A percentile compares a stretch with the other conserved stretches of the same genome.
phyloP scores from a whole-genome alignment of 2,329 filamentous ascomycete genomes.

The Talaromyces funiculosus region DNA sequence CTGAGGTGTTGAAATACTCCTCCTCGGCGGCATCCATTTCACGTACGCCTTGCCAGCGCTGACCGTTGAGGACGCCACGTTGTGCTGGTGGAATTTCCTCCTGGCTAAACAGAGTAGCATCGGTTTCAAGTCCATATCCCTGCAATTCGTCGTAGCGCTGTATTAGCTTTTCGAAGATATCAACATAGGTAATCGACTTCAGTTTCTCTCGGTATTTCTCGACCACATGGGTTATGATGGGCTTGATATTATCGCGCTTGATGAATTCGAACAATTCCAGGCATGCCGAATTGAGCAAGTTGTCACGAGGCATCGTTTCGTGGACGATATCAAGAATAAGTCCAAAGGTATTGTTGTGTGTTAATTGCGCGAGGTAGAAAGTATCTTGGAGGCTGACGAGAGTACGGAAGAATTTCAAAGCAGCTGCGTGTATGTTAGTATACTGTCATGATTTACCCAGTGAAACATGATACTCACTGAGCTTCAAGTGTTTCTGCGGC shows the following conservation, averaged over 20 bases:
- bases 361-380: conserved; percentile 81
- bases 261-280: conserved; percentile 92
- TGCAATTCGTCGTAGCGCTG: conserved; percentile 72
- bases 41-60: conserved; percentile 64
- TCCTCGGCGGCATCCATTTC: conserved; percentile 83
- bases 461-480: conserved; percentile 57
- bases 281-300: conserved; percentile 87
- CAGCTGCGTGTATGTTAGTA: conserved; percentile 49
- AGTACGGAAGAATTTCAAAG: conserved; percentile 88
- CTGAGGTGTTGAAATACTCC: conserved; percentile 87
- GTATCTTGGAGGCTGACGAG: conserved; percentile 82
- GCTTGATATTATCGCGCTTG: conserved; percentile 72
- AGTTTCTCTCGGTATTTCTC: conserved; percentile 77
- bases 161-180: conserved; percentile 74
- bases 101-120: conserved; percentile 63
- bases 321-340: conserved; percentile 79
- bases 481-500: conserved; percentile 84
- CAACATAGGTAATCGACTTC: conserved; percentile 70
- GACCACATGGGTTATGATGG: conserved; percentile 76
- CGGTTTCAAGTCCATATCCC: conserved; percentile 59
- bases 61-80: conserved; percentile 49
- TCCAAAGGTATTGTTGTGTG: conserved; percentile 72
- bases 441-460: background rate
- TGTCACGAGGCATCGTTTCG: conserved; percentile 84
- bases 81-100: conserved; percentile 54